phyloP scores from a whole-genome alignment of 768 basidiomycete genomes.

The Epithele typhae region DNA sequence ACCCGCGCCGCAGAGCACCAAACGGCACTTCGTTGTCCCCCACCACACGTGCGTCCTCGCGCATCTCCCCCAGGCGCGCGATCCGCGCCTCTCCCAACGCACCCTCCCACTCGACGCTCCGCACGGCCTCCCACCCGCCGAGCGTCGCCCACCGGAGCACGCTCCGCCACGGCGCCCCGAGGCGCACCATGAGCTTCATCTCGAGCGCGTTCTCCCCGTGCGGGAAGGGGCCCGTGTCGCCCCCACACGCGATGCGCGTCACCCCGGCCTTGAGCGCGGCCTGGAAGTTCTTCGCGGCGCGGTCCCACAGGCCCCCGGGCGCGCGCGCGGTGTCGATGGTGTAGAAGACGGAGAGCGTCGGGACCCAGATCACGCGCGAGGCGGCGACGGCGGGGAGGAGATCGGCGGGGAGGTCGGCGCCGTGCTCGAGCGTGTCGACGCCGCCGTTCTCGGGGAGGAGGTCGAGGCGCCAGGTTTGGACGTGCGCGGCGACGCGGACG shows the following conservation, averaged over 20 bases:
- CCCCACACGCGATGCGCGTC: constrained; percentile 54
- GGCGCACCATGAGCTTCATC: constrained; percentile 53
- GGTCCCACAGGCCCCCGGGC: constrained; percentile 34
- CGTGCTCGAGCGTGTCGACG: constrained; percentile 60
- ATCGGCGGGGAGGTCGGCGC: constrained; percentile 25
- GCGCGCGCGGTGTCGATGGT: constrained; percentile 18
- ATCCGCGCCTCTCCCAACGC: constrained; percentile 23
- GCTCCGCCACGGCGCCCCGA: constrained; percentile 48
- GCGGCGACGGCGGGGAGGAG: constrained; percentile 4
- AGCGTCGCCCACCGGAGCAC: constrained; percentile 58
- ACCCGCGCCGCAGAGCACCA: constrained; percentile 48
- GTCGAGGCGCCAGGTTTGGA: constrained; percentile 25
- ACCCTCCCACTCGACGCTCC: constrained; percentile 45
- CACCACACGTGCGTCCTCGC: constrained; percentile 24
- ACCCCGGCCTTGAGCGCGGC: constrained; percentile 39
- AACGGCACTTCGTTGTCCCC: constrained; percentile 53
- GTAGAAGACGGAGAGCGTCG: constrained; percentile 52
- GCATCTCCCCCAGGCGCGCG: constrained; percentile 21
- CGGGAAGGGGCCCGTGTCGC: constrained; percentile 60
- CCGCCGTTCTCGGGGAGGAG: constrained; percentile 14
- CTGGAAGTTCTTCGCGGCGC: constrained; percentile 37
- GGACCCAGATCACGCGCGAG: constrained; percentile 42
- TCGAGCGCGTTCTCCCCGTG: constrained; percentile 61
- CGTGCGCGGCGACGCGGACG: constrained; percentile 58
- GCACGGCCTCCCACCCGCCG: constrained; percentile 54